phyloP scores from a whole-genome alignment of 495 filamentous ascomycete genomes.

The Hyaloscypha bicolor region DNA sequence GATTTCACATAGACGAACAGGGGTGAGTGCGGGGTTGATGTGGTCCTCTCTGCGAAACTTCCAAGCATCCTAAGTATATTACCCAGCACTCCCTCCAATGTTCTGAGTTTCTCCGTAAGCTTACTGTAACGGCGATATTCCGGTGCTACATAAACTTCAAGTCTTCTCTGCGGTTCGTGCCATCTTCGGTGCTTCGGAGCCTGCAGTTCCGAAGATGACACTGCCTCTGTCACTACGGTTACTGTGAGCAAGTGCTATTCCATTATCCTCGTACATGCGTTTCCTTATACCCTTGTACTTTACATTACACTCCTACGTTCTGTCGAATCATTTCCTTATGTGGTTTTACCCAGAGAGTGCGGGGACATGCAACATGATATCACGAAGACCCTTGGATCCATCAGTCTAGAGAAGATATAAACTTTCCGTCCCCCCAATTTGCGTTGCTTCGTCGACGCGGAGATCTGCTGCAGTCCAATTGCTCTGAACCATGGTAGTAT shows the following conservation, averaged over 20 bases:
- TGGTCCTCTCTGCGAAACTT: not conserved
- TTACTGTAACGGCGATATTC: not conserved
- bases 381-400: not conserved
- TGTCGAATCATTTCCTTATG: no score
- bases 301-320: no score
- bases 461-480: not conserved
- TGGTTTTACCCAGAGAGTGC: no score
- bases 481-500: not conserved
- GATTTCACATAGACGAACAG: not conserved
- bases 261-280: not conserved
- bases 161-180: not conserved
- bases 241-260: not conserved
- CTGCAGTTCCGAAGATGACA: not conserved
- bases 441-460: no score
- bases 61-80: not conserved
- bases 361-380: not conserved
- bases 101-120: no score
- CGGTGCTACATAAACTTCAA: not conserved
- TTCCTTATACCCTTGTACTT: no score
- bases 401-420: slow-evolving; percentile 1
- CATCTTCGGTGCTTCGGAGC: not conserved
- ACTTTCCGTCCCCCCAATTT: not conserved
- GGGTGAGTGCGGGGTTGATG: slow-evolving; percentile 8
- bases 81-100: no score
- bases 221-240: not conserved